phyloP scores from a whole-genome alignment of 208 protist species.

The Trypanosoma avium region DNA sequence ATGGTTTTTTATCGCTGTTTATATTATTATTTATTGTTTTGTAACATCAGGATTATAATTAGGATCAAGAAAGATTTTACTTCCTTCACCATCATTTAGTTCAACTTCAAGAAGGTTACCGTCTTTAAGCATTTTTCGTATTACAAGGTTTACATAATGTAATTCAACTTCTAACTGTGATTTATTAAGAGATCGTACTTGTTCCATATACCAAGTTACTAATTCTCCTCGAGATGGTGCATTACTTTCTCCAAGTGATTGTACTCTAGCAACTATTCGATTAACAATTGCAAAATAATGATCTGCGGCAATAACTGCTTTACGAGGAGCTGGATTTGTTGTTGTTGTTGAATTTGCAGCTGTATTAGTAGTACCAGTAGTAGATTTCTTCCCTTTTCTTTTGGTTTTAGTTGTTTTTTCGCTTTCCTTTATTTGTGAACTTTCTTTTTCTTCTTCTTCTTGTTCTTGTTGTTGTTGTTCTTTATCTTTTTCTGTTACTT shows the following conservation, averaged over 20 bases:
- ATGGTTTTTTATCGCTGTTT: too few species aligned
- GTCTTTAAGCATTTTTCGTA: conserved; percentile 76
- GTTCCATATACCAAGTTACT: conserved; percentile 87
- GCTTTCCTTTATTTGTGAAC: neutral
- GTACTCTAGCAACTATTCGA: conserved; percentile 62
- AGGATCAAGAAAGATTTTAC: conserved; percentile 79
- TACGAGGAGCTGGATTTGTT: conserved; percentile 25
- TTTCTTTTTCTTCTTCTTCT: conserved; percentile 10
- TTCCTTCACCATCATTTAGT: conserved; percentile 55
- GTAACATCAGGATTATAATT: conserved; percentile 84
- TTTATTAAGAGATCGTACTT: conserved; percentile 77
- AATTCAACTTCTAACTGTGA: conserved; percentile 81
- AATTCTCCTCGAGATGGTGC: conserved; percentile 79
- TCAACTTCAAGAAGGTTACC: conserved; percentile 87
- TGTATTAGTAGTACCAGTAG: too few species aligned
- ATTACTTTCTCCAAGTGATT: conserved; percentile 60
- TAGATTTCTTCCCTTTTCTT: conserved; percentile 16
- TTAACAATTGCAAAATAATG: conserved; percentile 90
- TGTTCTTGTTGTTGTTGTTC: neutral
- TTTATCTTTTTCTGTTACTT: conserved; percentile 20
- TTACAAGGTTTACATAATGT: conserved; percentile 74
- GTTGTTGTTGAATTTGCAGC: conserved; percentile 1
- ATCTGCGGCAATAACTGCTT: conserved; percentile 78
- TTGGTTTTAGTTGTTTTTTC: neutral
- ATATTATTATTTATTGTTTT: conserved; percentile 26